Base-by-base conservation (phyloP, 495 filamentous ascomycete species). In the Neurospora sp. region DNA sequence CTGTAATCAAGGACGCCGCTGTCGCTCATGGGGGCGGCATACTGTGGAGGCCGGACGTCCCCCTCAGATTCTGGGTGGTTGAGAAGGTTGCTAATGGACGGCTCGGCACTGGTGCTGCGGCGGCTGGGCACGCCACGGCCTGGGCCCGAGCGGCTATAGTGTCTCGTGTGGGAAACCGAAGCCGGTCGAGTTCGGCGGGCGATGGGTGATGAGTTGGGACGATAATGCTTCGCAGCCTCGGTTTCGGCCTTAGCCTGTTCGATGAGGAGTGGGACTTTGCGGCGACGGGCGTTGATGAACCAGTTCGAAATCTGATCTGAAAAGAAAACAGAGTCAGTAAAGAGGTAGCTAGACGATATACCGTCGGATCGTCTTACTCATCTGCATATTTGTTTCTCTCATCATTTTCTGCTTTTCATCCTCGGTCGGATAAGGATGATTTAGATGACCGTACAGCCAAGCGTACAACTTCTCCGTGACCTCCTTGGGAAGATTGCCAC, bases 251-350 rank as follows among this genome's bases (percentile, higher is more conserved):
- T 77, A 0, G 84, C 84, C 73, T 84, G 81, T 44, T 88, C 89
- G 37, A 89, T 85, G 72, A 93, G 82, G 27, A 82, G 82, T 20
- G 93, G 93, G n/a, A 94, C 81, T 74, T 93, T 90, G 53, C 94
- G 89, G 65, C 94, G 86, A 70, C 94, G 87, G 10, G 93, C 93
- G 76, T 97, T 97, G 81, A 97, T 97, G 80, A 97, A 97, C 94
- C 94, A 97, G 78, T 97, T 97, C 74, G 92, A 94, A 70, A 97
- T 93, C 88, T 97, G 81, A 76, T 84, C 83, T 82, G 75, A 53
- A 42, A 48, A 59, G 44, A 22, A 48, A 38, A 35, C 44, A 69
- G 38, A 39, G 76, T 79, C 71, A 73, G 72, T 53, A 44, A 69
- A 44, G 22, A 10, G n/a, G 3, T 69, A 41, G 40, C 22, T 73